phyloP scores from a whole-genome alignment of 2,329 filamentous ascomycete species.

The Cyphellophora europaea region DNA sequence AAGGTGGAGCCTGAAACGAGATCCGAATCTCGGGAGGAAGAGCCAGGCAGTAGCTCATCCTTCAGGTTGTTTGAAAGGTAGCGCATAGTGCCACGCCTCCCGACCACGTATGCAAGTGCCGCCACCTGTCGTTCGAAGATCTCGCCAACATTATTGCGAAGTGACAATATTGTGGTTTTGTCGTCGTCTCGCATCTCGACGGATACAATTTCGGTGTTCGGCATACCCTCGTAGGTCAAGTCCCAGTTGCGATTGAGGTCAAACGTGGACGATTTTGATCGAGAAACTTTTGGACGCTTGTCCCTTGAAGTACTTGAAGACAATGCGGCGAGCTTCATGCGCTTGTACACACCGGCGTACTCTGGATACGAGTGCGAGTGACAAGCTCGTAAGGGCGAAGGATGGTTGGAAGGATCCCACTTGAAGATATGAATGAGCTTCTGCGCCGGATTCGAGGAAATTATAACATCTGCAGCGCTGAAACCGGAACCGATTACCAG shows the following conservation, averaged over 20 bases:
- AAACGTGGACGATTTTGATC: slow-evolving; percentile 33
- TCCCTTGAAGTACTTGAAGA: slow-evolving; percentile 13
- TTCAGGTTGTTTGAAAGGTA: slow-evolving; percentile 41
- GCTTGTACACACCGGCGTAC: slow-evolving; percentile 50
- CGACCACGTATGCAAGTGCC: slow-evolving; percentile 46
- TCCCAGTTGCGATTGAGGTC: slow-evolving; percentile 41
- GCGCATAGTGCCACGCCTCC: slow-evolving; percentile 44
- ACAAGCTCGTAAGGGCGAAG: slow-evolving; percentile 49
- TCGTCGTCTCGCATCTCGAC: slow-evolving; percentile 24
- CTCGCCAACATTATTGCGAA: slow-evolving; percentile 34
- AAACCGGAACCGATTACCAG: slow-evolving; percentile 54
- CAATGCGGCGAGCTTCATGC: slow-evolving; percentile 46
- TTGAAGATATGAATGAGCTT: slow-evolving; percentile 52
- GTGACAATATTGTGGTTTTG: slow-evolving; percentile 28
- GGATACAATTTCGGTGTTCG: slow-evolving; percentile 41
- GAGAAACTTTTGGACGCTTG: slow-evolving; percentile 21
- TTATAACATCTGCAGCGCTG: slow-evolving; percentile 52
- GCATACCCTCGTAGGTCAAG: slow-evolving; percentile 43
- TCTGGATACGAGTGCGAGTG: slow-evolving; percentile 54
- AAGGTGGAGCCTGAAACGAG: slow-evolving; percentile 44
- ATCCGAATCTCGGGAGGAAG: background rate
- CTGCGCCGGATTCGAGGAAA: slow-evolving; percentile 40
- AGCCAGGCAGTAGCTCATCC: slow-evolving; percentile 29
- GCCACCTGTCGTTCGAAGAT: slow-evolving; percentile 37
- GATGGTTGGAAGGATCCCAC: slow-evolving; percentile 47